These are phyloP conservation scores for Podospora sp. DNA, from an alignment of 495 filamentous ascomycete species.

Conservation along the genomic window DNA sequence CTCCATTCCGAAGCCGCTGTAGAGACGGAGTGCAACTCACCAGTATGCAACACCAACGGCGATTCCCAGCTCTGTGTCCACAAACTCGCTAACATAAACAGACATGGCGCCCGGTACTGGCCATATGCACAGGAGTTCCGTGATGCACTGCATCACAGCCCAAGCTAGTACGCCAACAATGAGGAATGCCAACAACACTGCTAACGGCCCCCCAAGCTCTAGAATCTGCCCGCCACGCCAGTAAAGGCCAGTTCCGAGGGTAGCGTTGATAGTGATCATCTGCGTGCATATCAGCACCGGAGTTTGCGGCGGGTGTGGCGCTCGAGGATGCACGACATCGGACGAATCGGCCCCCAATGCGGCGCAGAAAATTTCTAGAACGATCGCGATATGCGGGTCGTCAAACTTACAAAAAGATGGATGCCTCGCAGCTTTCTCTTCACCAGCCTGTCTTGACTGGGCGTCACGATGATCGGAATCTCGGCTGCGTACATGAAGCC, in stretches of 20 bases:
- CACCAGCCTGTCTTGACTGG: conserved; percentile 21
- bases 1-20: not conserved
- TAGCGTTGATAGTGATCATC: conserved; percentile 50
- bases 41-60: conserved; percentile 53
- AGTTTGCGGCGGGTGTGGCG: not conserved
- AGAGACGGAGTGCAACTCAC: conserved; percentile 30
- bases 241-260: conserved; percentile 54
- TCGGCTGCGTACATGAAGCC: conserved; percentile 3
- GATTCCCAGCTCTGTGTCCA: conserved; percentile 52
- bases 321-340: no score
- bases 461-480: conserved; percentile 15
- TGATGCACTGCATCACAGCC: conserved; percentile 53
- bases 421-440: conserved; percentile 43
- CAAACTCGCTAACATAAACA: conserved; percentile 51
- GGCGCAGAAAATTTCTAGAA: no score
- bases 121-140: conserved; percentile 53
- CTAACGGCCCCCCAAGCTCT: conserved; percentile 45
- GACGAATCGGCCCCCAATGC: no score
- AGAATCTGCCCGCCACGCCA: conserved; percentile 48
- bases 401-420: conserved; percentile 46
- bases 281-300: conserved; percentile 2
- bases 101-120: conserved; percentile 51
- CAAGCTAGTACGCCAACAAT: conserved; percentile 45
- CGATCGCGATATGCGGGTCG: no score
- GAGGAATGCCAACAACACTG: conserved; percentile 46